Evolutionary conservation across 805 yeast species (phyloP).

Genomic region (Schwanniomyces occidentalis): DNA sequence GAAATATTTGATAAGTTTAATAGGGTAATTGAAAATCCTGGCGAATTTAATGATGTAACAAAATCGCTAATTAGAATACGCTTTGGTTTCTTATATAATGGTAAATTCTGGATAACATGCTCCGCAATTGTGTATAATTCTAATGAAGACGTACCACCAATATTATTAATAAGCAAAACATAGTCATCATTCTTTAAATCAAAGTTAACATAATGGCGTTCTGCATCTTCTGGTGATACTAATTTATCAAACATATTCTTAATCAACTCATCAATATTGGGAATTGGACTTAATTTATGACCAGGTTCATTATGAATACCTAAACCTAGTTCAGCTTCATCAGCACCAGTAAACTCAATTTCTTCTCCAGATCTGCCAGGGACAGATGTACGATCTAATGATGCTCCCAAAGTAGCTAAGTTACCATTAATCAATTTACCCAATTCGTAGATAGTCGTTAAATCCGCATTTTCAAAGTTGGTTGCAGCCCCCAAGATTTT

Average conservation of each 20-base stretch:
- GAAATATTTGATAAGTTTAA: conserved; percentile 62
- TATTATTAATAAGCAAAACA: conserved; percentile 72
- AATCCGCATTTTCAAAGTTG: conserved; percentile 31
- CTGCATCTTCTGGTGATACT: conserved; percentile 62
- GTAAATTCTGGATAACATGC: conserved; percentile 53
- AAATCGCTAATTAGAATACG: conserved; percentile 75
- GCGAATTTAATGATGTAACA: conserved; percentile 88
- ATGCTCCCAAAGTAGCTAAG: conserved; percentile 84
- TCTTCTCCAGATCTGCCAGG: conserved; percentile 64
- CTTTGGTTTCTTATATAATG: conserved; percentile 58
- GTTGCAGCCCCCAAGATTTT: conserved; percentile 79
- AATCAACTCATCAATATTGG: conserved; percentile 60
- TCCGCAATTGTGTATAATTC: conserved; percentile 75
- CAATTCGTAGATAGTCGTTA: conserved; percentile 54
- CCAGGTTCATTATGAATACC: conserved; percentile 98
- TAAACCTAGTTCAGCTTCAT: conserved; percentile 87
- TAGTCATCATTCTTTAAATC: conserved; percentile 58
- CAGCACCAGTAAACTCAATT: conserved; percentile 47
- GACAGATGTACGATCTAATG: conserved; percentile 85
- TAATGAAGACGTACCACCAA: conserved; percentile 86
- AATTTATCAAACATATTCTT: conserved; percentile 61
- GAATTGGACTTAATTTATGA: conserved; percentile 60
- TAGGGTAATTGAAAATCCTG: conserved; percentile 85
- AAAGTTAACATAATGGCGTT: conserved; percentile 80
- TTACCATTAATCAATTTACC: conserved; percentile 64